These are phyloP conservation scores for Lotmaria passim DNA, from an alignment of 208 protist genomes.

Conservation along the genomic window DNA sequence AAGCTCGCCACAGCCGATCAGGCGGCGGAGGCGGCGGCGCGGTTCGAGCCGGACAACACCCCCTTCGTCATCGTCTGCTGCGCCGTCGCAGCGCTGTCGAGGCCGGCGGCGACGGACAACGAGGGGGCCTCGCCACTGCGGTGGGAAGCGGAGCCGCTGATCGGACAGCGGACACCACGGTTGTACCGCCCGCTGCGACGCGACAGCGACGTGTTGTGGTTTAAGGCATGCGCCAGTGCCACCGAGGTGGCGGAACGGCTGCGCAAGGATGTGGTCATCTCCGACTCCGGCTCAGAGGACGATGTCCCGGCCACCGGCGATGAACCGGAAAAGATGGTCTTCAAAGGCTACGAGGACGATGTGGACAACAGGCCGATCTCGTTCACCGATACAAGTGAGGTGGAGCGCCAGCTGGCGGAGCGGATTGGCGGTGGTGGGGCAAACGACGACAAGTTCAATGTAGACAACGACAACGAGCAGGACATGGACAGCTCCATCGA, in stretches of 20 bases:
- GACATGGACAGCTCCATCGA: constrained; percentile 3
- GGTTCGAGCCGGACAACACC: not conserved
- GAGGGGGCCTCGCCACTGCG: constrained; percentile 15
- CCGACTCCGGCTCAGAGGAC: constrained; percentile 21
- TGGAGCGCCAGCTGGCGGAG: constrained; percentile 13
- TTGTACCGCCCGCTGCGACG: constrained; percentile 22
- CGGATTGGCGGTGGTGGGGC: not conserved
- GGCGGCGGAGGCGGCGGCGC: not conserved
- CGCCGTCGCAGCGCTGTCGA: constrained; percentile 16
- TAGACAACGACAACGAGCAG: constrained; percentile 1
- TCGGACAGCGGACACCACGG: constrained; percentile 8
- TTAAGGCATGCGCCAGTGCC: constrained; percentile 4
- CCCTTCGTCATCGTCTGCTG: constrained; percentile 11
- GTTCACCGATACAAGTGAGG: constrained; percentile 38
- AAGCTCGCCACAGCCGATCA: constrained; percentile 16
- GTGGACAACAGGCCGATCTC: constrained; percentile 17
- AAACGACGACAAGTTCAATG: not conserved
- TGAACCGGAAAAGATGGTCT: constrained; percentile 12
- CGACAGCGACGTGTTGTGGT: constrained; percentile 17
- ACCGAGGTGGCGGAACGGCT: constrained; percentile 5
- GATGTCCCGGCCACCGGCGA: not conserved
- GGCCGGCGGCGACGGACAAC: not conserved
- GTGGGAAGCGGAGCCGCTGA: constrained; percentile 11
- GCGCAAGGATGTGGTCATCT: not conserved
- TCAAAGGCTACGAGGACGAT: not conserved